Conservation (phyloP, 106 monocot species). For the Dioscorea alata region DNA sequence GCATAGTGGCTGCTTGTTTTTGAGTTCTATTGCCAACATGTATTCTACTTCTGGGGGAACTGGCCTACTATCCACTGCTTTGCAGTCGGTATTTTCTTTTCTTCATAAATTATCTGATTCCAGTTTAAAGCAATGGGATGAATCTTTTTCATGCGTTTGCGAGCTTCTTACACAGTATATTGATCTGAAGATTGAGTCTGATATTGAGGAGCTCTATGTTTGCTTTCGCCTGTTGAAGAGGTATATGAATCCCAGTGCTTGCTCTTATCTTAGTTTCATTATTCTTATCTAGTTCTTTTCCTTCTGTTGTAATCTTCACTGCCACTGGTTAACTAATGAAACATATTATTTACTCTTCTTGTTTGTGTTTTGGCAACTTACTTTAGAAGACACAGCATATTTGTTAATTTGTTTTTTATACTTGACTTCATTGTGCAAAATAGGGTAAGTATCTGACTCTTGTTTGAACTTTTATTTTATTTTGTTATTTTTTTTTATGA, state of each 20-base stretch:
- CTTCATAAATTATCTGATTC: conserved; percentile 18
- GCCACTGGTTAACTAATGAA: not conserved
- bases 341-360: too few species aligned
- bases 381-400: too few species aligned
- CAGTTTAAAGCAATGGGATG: conserved; percentile 40
- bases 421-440: too few species aligned
- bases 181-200: conserved; percentile 55
- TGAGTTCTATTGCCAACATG: conserved; percentile 46
- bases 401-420: too few species aligned
- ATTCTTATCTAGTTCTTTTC: not conserved
- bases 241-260: conserved; percentile 18
- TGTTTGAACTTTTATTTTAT: too few species aligned
- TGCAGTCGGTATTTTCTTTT: conserved; percentile 36
- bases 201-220: conserved; percentile 85
- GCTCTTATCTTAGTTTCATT: not conserved
- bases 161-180: conserved; percentile 74
- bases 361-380: too few species aligned
- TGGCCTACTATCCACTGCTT: conserved; percentile 42
- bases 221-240: conserved; percentile 77
- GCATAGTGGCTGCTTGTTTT: conserved; percentile 29
- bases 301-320: not conserved
- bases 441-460: too few species aligned
- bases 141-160: conserved; percentile 25
- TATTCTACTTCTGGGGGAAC: conserved; percentile 23
- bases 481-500: too few species aligned